Evolutionary conservation across 2,329 filamentous ascomycete genomes (phyloP).

Genomic region (Colletotrichum salicis): DNA sequence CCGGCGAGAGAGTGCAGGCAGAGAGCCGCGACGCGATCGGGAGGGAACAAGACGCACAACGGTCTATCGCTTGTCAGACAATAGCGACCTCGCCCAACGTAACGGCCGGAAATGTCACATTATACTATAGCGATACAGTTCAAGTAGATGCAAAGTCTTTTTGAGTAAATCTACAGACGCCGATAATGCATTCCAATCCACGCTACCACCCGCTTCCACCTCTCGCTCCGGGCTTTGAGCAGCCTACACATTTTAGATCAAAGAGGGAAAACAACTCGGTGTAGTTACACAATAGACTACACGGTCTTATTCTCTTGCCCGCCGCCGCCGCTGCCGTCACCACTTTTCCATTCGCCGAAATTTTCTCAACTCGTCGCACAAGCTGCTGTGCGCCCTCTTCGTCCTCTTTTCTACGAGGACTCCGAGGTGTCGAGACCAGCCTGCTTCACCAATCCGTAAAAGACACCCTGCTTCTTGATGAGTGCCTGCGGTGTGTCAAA

Average conservation of each 20-base stretch:
- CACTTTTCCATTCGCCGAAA: neutral
- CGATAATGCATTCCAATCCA: neutral
- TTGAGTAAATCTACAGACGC: constrained; percentile 27
- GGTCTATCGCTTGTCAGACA: neutral
- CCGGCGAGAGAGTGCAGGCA: no score
- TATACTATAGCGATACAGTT: neutral
- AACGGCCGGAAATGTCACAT: neutral
- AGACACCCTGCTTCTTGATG: constrained; percentile 79
- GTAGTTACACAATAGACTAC: constrained; percentile 1
- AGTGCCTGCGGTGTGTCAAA: constrained; percentile 88
- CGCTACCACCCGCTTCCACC: neutral
- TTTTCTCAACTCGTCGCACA: constrained; percentile 1
- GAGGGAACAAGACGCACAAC: neutral
- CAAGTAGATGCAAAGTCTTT: constrained; percentile 20
- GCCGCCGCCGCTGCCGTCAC: neutral
- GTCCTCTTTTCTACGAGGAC: constrained; percentile 41
- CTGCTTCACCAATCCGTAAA: constrained; percentile 92
- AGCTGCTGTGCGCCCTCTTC: neutral
- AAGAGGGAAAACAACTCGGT: neutral
- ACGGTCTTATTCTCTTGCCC: neutral
- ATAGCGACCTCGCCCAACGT: neutral
- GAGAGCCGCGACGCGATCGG: neutral
- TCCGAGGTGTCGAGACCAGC: constrained; percentile 73
- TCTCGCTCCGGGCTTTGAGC: neutral
- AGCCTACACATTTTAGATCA: neutral